phyloP scores from a whole-genome alignment of 2,329 filamentous ascomycete species.

The Pseudocercospora cruenta region DNA sequence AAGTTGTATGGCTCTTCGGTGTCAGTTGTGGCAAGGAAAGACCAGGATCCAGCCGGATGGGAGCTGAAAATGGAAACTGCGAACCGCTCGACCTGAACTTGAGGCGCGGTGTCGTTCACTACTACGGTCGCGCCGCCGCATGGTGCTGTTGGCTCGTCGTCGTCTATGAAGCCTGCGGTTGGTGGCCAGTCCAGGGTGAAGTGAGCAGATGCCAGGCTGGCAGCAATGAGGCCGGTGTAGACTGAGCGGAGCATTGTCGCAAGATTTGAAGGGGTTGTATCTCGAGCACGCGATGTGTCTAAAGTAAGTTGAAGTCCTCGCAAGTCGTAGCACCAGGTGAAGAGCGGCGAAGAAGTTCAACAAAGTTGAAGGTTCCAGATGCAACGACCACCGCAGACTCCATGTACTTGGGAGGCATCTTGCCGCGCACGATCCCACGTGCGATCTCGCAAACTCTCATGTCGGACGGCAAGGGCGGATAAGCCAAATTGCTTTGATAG shows the following conservation, averaged over 20 bases:
- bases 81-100: conserved; percentile 37
- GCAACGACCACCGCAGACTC: not conserved
- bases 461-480: not conserved
- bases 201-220: conserved; percentile 44
- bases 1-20: conserved; percentile 37
- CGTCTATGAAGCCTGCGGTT: conserved; percentile 36
- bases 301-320: not conserved
- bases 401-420: no score
- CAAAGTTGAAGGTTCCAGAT: conserved; percentile 3
- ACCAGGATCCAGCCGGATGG: conserved; percentile 34
- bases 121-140: conserved; percentile 35
- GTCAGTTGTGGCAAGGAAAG: conserved; percentile 35
- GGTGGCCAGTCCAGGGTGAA: conserved; percentile 47
- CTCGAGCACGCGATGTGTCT: not conserved
- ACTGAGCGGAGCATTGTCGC: conserved; percentile 31
- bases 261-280: not conserved
- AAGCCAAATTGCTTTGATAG: not conserved
- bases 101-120: conserved; percentile 29
- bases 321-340: not conserved
- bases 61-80: conserved; percentile 33
- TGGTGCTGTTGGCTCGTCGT: conserved; percentile 32
- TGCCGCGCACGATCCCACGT: not conserved
- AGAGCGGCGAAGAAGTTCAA: conserved; percentile 4
- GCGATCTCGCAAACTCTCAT: not conserved
- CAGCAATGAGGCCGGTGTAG: conserved; percentile 33